Base-by-base conservation (phyloP, 2,329 filamentous ascomycete genomes). In the Penicillium frequentans region DNA sequence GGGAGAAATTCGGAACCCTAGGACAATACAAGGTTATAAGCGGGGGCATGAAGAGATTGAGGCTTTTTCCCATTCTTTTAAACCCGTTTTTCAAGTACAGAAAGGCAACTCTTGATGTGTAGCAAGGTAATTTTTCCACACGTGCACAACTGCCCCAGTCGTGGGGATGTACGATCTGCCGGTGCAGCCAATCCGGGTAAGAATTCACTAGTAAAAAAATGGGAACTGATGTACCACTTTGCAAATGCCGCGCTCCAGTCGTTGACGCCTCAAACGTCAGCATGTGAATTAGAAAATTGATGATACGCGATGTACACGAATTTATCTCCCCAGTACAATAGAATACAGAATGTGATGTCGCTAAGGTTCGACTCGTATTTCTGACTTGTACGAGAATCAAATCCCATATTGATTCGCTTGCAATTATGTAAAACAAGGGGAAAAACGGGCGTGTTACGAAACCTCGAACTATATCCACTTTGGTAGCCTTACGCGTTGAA, bases 101-200 rank as follows among this genome's bases (percentile, higher is more conserved):
- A n/a, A 51, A 9, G 2, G 7, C 10, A 23, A 14, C 19, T 19
- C 19, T 19, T 14, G 19, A 42, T 42, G 21, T 39, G n/a, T 23
- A 42, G 39, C 19, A 42, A 42, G 19, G 23, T 23, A 13, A 1
- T 42, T 42, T 26, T 51, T 27, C 37, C 35, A 59, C 63, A 65
- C 63, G 63, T 64, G 63, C 59, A 39, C 54, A 58, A 56, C 51
- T 63, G 56, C 62, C 62, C 50, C 53, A 39, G 49, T 51, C 35
- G 35, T 45, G 56, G 48, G 57, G 59, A 55, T 56, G 37, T 56
- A 49, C 48, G 52, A 49, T 58, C 52, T 55, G 48, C 52, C 45
- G 51, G 44, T 29, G 46, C 24, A 49, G 42, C 50, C 26, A 53
- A 37, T 46, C 42, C 42, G 50, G 42, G 39, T 53, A 53, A 45